phyloP scores from a whole-genome alignment of 2,329 filamentous ascomycete species.

The Penicillium griseofulvum region DNA sequence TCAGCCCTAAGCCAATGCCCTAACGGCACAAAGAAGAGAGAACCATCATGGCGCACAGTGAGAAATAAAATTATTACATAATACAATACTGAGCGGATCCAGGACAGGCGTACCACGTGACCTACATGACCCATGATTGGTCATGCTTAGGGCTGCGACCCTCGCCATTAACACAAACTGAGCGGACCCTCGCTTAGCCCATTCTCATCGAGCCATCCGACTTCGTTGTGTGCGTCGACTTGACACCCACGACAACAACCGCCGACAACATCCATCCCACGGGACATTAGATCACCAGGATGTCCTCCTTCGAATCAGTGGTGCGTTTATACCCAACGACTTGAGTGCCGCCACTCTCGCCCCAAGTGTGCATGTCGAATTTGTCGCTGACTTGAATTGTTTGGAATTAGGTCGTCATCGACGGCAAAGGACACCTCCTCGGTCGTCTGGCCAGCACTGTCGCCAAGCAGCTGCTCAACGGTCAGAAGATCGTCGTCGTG shows the following conservation, averaged over 20 bases:
- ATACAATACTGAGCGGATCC: background rate
- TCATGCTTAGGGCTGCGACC: conserved; percentile 41
- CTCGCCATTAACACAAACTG: conserved; percentile 38
- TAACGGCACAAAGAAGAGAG: conserved; percentile 11
- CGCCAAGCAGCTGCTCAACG: conserved; percentile 97
- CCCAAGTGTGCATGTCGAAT: conserved; percentile 11
- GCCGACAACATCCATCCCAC: conserved; percentile 46
- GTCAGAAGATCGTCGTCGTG: conserved; percentile 99
- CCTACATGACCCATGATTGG: conserved; percentile 17
- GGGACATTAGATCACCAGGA: conserved; percentile 51
- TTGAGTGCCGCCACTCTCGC: conserved; percentile 13
- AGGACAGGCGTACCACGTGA: background rate
- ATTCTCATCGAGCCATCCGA: conserved; percentile 39
- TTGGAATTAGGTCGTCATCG: conserved; percentile 80
- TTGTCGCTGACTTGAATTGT: conserved; percentile 45
- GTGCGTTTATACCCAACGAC: conserved; percentile 47
- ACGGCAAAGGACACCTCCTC: conserved; percentile 99
- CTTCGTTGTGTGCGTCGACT: conserved; percentile 45
- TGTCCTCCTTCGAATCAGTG: conserved; percentile 66
- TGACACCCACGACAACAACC: conserved; percentile 48
- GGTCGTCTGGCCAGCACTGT: conserved; percentile 97
- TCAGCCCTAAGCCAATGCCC: conserved; percentile 23
- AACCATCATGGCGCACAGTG: conserved; percentile 1
- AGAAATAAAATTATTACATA: conserved; percentile 5
- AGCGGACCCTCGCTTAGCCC: conserved; percentile 40